phyloP scores from a whole-genome alignment of 176 grass and related monocot genomes.

The Paspalum notatum region DNA sequence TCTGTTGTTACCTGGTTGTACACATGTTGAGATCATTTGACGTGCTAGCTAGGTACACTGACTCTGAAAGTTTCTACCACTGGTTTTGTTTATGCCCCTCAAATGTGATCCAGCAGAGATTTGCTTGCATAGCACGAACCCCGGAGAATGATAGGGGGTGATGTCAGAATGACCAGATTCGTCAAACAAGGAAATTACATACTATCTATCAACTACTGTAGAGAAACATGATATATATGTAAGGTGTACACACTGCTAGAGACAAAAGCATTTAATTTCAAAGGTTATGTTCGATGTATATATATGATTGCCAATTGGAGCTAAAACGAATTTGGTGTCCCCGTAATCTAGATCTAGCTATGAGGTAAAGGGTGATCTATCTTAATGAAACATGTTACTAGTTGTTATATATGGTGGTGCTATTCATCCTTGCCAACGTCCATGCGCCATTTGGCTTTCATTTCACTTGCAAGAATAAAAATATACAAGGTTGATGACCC shows the following conservation, averaged over 20 bases:
- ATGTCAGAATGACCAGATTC: not conserved
- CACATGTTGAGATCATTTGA: constrained; percentile 32
- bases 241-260: not conserved
- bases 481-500: no score
- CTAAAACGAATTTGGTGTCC: not conserved
- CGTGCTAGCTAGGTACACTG: not conserved
- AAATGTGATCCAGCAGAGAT: constrained; percentile 18
- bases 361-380: not conserved
- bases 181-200: not conserved
- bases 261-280: not conserved
- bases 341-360: not conserved
- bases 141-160: not conserved
- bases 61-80: not conserved
- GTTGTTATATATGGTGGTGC: not conserved
- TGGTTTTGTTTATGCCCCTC: not conserved
- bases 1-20: constrained; percentile 2
- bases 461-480: not conserved
- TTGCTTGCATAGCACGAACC: constrained; percentile 9
- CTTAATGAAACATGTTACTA: not conserved
- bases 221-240: not conserved
- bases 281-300: not conserved
- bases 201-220: not conserved
- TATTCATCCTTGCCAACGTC: not conserved
- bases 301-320: constrained; percentile 44
- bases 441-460: constrained; percentile 46